Conservation (phyloP, 1,139 yeast species). For the Scheffersomyces cryptocercus region DNA sequence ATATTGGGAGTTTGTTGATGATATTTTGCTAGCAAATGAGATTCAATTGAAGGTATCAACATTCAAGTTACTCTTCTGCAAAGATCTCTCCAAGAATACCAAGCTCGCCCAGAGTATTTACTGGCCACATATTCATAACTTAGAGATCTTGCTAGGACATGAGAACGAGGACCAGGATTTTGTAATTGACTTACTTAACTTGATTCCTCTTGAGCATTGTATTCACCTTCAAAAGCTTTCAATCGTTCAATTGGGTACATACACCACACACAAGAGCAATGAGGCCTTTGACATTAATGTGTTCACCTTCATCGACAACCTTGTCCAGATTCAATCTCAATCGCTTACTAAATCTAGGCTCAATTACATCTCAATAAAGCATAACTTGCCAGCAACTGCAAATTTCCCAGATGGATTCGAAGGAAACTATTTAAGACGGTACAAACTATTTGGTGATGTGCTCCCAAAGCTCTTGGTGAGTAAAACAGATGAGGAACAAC, state of each 20-base stretch:
- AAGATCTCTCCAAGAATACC: slow-evolving; percentile 5
- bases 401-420: slow-evolving; percentile 58
- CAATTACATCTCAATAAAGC: slow-evolving; percentile 46
- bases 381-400: slow-evolving; percentile 45
- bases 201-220: slow-evolving; percentile 10
- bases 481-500: slow-evolving; percentile 11
- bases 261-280: slow-evolving; percentile 48
- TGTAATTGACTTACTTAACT: slow-evolving; percentile 7
- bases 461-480: slow-evolving; percentile 43
- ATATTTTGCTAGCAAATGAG: slow-evolving; percentile 5
- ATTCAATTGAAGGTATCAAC: slow-evolving; percentile 11
- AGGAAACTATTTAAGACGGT: slow-evolving; percentile 66
- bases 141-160: slow-evolving; percentile 26
- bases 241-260: slow-evolving; percentile 45
- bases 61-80: slow-evolving; percentile 18
- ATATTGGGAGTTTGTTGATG: slow-evolving; percentile 19
- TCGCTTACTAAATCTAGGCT: slow-evolving; percentile 26
- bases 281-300: slow-evolving; percentile 59
- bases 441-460: slow-evolving; percentile 46
- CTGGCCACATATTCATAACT: slow-evolving; percentile 19
- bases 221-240: slow-evolving; percentile 37
- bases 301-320: slow-evolving; percentile 41
- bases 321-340: slow-evolving; percentile 16
- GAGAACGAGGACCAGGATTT: slow-evolving; percentile 1
- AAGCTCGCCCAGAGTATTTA: slow-evolving; percentile 10